Evolutionary conservation across 305 asterid genomes (phyloP).

Genomic region (Fraxinus floribunda): DNA sequence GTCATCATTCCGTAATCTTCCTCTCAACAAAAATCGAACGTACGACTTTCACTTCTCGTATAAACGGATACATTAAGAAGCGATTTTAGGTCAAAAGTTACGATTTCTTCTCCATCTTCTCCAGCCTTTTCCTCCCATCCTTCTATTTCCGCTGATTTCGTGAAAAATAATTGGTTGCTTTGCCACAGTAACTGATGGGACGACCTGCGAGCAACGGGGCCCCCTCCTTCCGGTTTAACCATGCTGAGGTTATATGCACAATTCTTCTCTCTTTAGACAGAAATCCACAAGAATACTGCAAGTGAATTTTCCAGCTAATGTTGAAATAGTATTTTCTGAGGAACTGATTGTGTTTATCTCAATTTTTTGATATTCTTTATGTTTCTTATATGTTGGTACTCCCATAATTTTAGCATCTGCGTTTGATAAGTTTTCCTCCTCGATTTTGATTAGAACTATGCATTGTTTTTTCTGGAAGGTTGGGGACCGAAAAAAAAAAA

Average conservation of each 20-base stretch:
- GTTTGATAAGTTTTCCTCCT: not conserved
- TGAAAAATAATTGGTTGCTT: not conserved
- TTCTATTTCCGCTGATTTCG: constrained; percentile 4
- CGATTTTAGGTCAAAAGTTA: not conserved
- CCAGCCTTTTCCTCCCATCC: not conserved
- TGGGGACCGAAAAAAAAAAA: not conserved
- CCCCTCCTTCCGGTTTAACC: constrained; percentile 86
- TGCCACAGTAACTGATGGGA: constrained; percentile 57
- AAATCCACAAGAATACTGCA: not conserved
- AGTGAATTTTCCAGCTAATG: not conserved
- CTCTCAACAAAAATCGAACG: not conserved
- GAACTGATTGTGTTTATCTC: not conserved
- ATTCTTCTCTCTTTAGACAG: not conserved
- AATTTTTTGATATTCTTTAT: not conserved
- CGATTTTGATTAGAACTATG: not conserved
- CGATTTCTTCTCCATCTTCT: not conserved
- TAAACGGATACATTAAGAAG: not conserved
- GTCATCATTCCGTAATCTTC: too few species aligned
- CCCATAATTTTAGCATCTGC: not conserved
- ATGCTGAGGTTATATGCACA: constrained; percentile 58
- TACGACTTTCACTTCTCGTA: not conserved
- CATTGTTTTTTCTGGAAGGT: not conserved
- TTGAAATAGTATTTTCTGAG: not conserved
- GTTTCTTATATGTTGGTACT: not conserved
- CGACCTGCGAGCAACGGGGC: constrained; percentile 95